Evolutionary conservation across 129 eudicot species (phyloP).

Genomic region (Artemisia tridentata): DNA sequence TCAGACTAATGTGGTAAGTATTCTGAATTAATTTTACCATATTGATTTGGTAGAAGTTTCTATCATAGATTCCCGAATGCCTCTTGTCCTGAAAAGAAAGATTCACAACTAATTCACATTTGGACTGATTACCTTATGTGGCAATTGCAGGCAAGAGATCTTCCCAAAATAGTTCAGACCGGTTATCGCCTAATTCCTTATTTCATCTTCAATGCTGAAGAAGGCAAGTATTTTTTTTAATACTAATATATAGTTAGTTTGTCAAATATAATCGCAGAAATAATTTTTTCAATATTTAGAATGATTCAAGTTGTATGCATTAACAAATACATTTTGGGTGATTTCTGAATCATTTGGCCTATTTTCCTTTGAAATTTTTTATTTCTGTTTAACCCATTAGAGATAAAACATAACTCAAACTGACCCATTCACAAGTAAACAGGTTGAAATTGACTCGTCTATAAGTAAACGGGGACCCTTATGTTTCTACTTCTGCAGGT

Average conservation of each 20-base stretch:
- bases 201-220: constrained; percentile 82
- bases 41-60: constrained; percentile 1
- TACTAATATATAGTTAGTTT: too few relatives aligned
- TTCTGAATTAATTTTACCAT: constrained; percentile 20
- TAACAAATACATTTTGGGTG: neutral
- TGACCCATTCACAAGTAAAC: neutral
- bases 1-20: constrained; percentile 86
- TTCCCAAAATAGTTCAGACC: constrained; percentile 72
- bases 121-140: neutral
- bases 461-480: too few relatives aligned
- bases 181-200: constrained; percentile 73
- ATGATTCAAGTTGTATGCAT: neutral
- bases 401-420: neutral
- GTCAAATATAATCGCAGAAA: too few relatives aligned
- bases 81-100: neutral
- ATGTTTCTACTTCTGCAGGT: constrained; percentile 48
- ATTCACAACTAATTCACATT: neutral
- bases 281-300: too few relatives aligned
- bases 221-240: constrained; percentile 47
- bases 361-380: neutral
- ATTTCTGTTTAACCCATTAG: too few relatives aligned
- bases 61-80: neutral
- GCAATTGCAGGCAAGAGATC: constrained; percentile 91
- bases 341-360: neutral
- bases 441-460: too few relatives aligned